Evolutionary conservation across 257 asterid species (phyloP), one percentile per base, ranked within the genome.

Genomic region (Dorcoceras hygrometricum): DNA sequence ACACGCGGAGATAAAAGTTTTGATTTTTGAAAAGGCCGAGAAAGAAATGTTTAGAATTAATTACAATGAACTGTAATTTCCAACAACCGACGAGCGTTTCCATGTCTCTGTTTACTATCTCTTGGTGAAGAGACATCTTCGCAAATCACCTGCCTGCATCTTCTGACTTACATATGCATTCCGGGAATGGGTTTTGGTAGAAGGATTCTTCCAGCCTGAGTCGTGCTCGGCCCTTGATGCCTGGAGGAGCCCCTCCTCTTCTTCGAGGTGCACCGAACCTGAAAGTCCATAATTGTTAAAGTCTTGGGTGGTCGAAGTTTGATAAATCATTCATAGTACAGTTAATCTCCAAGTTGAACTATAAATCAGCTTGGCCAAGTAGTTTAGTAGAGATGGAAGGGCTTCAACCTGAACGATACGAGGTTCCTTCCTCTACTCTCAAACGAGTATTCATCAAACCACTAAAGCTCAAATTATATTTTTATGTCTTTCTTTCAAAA

Each of bases 101-200:
- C 20, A 43, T 16, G 3, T 4, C 53, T 16, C 53, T 0, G 11
- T 39, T 11, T 39, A 43, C 53, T 16, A 3, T 22, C 50, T 27
- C 43, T 1, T n/a, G 60, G 16, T 31, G 12, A 23, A 57, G 57
- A 62, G 34, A 51, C 64, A 32, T 3, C 53, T 59, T 54, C 32
- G 28, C 66, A 2, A 25, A 32, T 79, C 80, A 71, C 55, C 78
- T 77, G 24, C 4, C 54, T 11, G 66, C 59, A 23, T 60, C 75
- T 50, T 79, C 75, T 19, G 85, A 72, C 50, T 78, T 70, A 75
- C 97, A 89, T 71, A 92, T 87, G 69, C 98, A 87, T 76, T 89
- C 98, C 23, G 96, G 96, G 76, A 65, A 87, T 34, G 98, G 97
- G 66, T 92, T 92, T 74, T 92, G 90, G 84, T 86, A 92, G 71